Conservation (phyloP, 78 protist species). For the Speleostelium caveatum region DNA sequence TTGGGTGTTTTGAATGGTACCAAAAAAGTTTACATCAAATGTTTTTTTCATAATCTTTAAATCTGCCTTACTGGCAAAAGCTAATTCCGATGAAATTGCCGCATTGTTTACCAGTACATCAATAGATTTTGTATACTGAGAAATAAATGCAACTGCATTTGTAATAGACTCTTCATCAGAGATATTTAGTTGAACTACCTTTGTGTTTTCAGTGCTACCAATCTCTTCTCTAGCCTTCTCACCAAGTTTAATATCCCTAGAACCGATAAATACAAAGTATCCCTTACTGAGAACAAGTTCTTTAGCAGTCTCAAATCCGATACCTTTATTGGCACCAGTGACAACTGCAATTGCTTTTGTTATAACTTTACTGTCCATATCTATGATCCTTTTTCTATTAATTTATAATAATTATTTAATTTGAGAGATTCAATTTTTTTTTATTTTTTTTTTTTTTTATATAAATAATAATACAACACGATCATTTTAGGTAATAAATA, state of each 20-base stretch:
- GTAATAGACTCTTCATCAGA: not conserved
- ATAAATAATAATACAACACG: too few species aligned
- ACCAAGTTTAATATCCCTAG: conserved; percentile 1
- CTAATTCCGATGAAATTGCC: too few species aligned
- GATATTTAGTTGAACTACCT: not conserved
- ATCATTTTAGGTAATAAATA: too few species aligned
- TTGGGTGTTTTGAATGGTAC: not conserved
- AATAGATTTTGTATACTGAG: not conserved
- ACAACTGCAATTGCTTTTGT: not conserved
- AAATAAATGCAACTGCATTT: not conserved
- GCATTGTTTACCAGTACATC: conserved; percentile 8
- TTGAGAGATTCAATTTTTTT: not conserved
- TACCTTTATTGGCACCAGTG: conserved; percentile 13
- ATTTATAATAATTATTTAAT: too few species aligned
- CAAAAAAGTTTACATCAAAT: conserved; percentile 2
- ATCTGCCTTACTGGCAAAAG: not conserved
- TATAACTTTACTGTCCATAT: not conserved
- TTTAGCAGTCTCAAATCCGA: not conserved
- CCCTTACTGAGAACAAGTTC: not conserved
- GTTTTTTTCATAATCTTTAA: not conserved
- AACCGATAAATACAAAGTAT: not conserved
- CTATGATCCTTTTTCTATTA: not conserved
- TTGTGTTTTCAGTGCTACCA: not conserved
- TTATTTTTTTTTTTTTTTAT: too few species aligned
- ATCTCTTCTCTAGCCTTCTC: not conserved